Conservation (phyloP, 345 rosid genomes). For the Physaria fendleri region DNA sequence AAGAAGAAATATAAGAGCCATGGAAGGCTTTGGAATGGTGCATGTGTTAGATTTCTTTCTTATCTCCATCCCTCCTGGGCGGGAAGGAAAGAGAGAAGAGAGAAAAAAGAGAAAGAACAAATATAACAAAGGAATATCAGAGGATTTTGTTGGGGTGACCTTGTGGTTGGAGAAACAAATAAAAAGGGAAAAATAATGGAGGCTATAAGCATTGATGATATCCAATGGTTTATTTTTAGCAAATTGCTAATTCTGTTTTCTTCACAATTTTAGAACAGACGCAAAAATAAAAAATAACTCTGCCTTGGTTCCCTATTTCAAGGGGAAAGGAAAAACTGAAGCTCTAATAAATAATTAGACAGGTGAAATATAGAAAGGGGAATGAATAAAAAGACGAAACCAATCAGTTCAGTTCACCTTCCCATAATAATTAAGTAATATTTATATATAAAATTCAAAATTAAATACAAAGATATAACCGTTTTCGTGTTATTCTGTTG, state of each 20-base stretch:
- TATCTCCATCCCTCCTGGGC: constrained; percentile 36
- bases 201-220: constrained; percentile 18
- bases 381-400: too few species aligned
- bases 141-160: constrained; percentile 24
- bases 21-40: constrained; percentile 15
- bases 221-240: constrained; percentile 23
- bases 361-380: too few species aligned
- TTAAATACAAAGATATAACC: too few species aligned
- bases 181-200: constrained; percentile 27
- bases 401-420: too few species aligned
- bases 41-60: constrained; percentile 25
- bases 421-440: too few species aligned
- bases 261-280: constrained; percentile 13
- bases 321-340: background rate
- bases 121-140: constrained; percentile 28
- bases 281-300: constrained; percentile 23
- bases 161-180: constrained; percentile 32
- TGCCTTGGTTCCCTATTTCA: constrained; percentile 31
- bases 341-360: too few species aligned
- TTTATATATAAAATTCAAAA: too few species aligned
- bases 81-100: constrained; percentile 35
- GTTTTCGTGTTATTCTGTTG: too few species aligned
- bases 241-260: constrained; percentile 21
- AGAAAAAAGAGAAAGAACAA: too few species aligned
- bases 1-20: constrained; percentile 43